Base-by-base conservation (phyloP, 2,329 filamentous ascomycete species). In the Elsinoe necatrix region DNA sequence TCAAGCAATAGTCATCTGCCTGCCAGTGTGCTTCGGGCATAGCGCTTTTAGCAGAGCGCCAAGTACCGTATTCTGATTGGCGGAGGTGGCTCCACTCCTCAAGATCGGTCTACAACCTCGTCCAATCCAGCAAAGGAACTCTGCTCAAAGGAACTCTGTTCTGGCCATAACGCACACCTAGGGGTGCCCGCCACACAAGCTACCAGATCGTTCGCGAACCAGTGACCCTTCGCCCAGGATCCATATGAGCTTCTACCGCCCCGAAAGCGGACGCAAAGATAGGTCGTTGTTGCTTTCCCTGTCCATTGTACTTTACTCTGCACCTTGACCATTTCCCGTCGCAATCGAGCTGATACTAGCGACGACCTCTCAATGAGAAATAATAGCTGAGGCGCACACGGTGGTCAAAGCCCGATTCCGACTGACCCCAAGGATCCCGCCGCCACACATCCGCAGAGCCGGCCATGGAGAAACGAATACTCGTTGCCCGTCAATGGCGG, bases 401-500 rank as follows among this genome's bases (percentile, higher is more conserved):
- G 23, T 34, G 12, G 45, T 50, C 45, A 14, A 50, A 2, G 11
- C 8, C 16, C 41, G 41, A 45, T 20, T 45, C 18, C 23, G n/a
- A 2, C 41, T 25, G 20, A 23, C 21, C 23, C 20, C 7, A 45
- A 12, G 4, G 21, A 54, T 11, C 14, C 31, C 34, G 29, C 29
- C 16, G 12, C 31, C 31, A 3, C 8, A 39, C 16, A 21, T 31
- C 29, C 34, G 34, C 23, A 55, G 7, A 18, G 14, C 20, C 5
- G 2, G 23, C 21, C 45, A 42, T 42, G 35, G 31, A 25, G 3
- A 42, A 50, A 39, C 25, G 50, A 4, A 59, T 59, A 31, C 45
- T 65, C 27, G 45, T 83, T 56, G 77, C 80, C 18, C 75, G 74
- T 63, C 71, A 75, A 65, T 83, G 81, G 74, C 75, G 77, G 56